Base-by-base conservation (phyloP, 768 basidiomycete species). In the Mycena galericulata region DNA sequence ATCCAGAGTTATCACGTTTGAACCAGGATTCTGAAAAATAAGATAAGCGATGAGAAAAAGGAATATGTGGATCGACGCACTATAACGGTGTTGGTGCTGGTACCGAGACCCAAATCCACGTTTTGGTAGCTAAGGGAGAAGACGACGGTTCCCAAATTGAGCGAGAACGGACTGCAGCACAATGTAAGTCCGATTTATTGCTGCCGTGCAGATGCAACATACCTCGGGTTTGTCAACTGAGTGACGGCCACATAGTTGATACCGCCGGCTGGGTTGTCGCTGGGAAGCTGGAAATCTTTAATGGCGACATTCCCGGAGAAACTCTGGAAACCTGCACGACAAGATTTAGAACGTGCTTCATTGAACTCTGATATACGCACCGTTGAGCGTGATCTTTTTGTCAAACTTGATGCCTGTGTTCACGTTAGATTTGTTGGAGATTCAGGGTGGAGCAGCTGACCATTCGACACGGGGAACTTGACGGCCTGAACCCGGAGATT, bases 161-260 rank as follows among this genome's bases (percentile, higher is more conserved):
- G 82, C n/a, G 85, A 79, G 75, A 94, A 93, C 0, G 92, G 90
- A 71, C 90, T 91, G 64, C 17, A 46, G 27, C 18, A 45, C 38
- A 47, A 30, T 0, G 51, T 76, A 24, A 72, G 63, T 18, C 26
- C 17, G 24, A 46, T 4, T n/a, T 9, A 26, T 10, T 8, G 43
- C 11, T 27, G 20, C 20, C 20, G 51, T 30, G 20, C 18, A 43
- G 34, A 17, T 3, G 57, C 3, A 54, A 68, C 56, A 26, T 62
- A 87, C 90, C 90, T 91, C 26, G 85, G 80, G 73, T 92, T 92
- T 36, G 74, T 83, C 54, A 93, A 75, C 45, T 81, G 75, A 1
- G 87, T 92, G 18, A 86, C 80, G 20, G 90, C 85, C 29, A 84
- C 73, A 70, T 92, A 92, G 74, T 90, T 79, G 69, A 94, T 90